phyloP scores from a whole-genome alignment of 75 land plant species.

The Pseudotsuga menziesii region DNA sequence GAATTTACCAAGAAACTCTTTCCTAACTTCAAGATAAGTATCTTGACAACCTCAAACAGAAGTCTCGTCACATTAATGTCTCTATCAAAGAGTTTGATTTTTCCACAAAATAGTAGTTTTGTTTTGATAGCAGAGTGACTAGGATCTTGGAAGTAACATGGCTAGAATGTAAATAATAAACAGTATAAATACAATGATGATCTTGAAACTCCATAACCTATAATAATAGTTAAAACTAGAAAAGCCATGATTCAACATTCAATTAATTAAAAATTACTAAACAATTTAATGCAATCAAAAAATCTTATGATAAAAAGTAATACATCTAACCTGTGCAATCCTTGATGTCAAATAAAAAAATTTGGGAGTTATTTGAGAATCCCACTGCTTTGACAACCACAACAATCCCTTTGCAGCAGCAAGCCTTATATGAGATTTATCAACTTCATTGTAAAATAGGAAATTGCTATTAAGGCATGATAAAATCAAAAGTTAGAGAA shows the following conservation, averaged over 20 bases:
- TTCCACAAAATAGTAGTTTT: not conserved
- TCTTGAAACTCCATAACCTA: not conserved
- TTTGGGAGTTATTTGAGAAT: constrained; percentile 62
- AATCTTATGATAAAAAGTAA: not conserved
- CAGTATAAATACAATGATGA: not conserved
- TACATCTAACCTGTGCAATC: constrained; percentile 57
- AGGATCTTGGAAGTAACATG: not conserved
- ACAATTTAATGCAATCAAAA: not conserved
- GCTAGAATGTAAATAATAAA: not conserved
- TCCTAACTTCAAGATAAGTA: constrained; percentile 58
- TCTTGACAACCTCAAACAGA: constrained; percentile 29
- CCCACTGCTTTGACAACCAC: constrained; percentile 82
- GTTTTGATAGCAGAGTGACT: too few relatives aligned
- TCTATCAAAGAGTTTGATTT: not conserved
- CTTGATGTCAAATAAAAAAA: constrained; percentile 59
- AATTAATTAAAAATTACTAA: not conserved
- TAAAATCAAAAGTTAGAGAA: not conserved
- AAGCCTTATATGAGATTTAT: constrained; percentile 87
- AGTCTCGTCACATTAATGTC: constrained; percentile 9
- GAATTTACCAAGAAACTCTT: constrained; percentile 57
- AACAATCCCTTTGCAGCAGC: constrained; percentile 84
- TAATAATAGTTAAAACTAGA: not conserved
- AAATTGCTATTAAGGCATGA: not conserved
- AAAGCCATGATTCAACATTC: not conserved
- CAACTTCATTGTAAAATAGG: constrained; percentile 55